Evolutionary conservation across 495 filamentous ascomycete species (phyloP).

Genomic region (Penicillium parvum): DNA sequence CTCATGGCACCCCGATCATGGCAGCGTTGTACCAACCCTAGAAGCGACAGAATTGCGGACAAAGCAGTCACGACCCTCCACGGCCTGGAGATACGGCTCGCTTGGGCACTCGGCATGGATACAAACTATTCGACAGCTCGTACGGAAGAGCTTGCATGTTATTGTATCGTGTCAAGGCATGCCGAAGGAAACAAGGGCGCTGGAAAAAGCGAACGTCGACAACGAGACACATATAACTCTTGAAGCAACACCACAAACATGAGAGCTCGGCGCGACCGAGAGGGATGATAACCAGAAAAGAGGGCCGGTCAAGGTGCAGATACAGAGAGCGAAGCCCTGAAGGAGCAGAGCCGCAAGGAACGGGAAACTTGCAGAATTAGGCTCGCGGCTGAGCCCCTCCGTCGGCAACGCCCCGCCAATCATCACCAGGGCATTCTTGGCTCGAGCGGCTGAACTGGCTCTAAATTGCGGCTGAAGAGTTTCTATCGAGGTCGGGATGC

Average conservation of each 20-base stretch:
- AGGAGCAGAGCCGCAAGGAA: background rate
- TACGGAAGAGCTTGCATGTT: slow-evolving; percentile 1
- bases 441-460: background rate
- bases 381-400: background rate
- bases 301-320: slow-evolving; percentile 1
- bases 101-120: background rate
- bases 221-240: no score
- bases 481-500: background rate
- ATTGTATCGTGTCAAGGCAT: no score
- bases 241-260: no score
- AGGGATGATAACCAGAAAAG: background rate
- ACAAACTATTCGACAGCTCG: background rate
- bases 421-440: background rate
- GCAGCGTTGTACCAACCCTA: slow-evolving; percentile 19
- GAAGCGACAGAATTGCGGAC: slow-evolving; percentile 20
- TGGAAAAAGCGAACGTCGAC: no score
- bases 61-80: slow-evolving; percentile 16
- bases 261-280: no score
- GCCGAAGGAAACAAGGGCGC: no score
- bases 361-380: background rate
- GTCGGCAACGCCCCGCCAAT: slow-evolving; percentile 1
- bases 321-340: background rate
- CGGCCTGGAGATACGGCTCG: slow-evolving; percentile 1
- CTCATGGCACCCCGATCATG: background rate
- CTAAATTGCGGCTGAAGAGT: background rate